A percentile compares a stretch with the other conserved stretches of the same genome.
Conservation (phyloP, 352 stramenopile species). For the Phytophthora aleatoria region DNA sequence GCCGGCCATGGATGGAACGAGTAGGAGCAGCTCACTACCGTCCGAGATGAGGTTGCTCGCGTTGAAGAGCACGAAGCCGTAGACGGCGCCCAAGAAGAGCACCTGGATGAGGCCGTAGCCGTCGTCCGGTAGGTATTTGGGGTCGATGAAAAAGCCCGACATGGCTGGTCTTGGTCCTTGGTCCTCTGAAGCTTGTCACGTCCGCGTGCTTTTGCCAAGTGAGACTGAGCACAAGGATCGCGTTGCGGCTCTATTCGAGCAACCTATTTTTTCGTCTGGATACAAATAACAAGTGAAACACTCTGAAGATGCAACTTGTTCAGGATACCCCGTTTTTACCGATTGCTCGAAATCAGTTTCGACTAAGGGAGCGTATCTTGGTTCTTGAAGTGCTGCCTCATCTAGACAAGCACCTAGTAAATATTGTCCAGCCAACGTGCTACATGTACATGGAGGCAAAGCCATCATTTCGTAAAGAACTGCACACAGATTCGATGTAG, state of each 20-base stretch:
- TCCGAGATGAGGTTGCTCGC: constrained; percentile 98
- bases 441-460: background rate
- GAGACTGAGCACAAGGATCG: constrained; percentile 10
- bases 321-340: constrained; percentile 21
- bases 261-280: background rate
- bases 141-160: constrained; percentile 85
- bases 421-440: background rate
- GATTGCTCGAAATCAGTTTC: constrained; percentile 32
- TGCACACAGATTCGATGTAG: background rate
- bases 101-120: constrained; percentile 89
- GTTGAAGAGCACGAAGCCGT: constrained; percentile 97
- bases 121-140: constrained; percentile 78
- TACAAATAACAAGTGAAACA: constrained; percentile 1
- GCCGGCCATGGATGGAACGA: constrained; percentile 94
- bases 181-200: constrained; percentile 17
- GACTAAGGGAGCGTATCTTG: constrained; percentile 2
- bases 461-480: background rate
- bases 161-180: constrained; percentile 16
- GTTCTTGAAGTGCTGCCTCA: background rate
- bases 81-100: constrained; percentile 94
- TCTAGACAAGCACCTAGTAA: background rate
- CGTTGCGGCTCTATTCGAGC: constrained; percentile 1
- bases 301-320: constrained; percentile 8
- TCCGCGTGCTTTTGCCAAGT: constrained; percentile 39
- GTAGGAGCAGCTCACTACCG: constrained; percentile 97